Conservation (phyloP, 495 filamentous ascomycete genomes). For the Pyronema domesticum region DNA sequence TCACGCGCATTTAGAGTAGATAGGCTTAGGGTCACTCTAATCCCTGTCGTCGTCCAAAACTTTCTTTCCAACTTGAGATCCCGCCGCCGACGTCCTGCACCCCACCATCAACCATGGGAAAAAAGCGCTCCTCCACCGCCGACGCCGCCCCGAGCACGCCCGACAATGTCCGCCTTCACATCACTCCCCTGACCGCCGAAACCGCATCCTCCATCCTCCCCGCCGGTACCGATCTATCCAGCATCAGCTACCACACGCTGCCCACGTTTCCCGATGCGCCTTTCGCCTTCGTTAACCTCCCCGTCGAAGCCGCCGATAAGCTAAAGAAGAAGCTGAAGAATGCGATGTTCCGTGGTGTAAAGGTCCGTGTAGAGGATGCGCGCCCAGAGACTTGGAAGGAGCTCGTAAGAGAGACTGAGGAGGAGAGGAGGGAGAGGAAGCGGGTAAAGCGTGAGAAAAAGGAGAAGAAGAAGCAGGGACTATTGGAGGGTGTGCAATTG, state of each 20-base stretch:
- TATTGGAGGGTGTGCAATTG: constrained; percentile 53
- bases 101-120: not conserved
- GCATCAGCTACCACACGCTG: constrained; percentile 67
- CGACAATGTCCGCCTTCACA: constrained; percentile 46
- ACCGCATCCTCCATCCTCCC: constrained; percentile 53
- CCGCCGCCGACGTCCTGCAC: no score
- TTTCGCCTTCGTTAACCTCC: constrained; percentile 79
- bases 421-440: constrained; percentile 25
- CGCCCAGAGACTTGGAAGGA: constrained; percentile 31
- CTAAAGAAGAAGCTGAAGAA: constrained; percentile 88
- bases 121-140: not conserved
- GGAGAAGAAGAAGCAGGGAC: constrained; percentile 42
- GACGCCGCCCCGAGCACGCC: not conserved
- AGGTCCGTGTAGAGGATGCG: constrained; percentile 67
- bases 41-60: no score
- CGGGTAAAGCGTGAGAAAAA: constrained; percentile 34
- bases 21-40: no score
- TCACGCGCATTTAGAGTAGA: no score
- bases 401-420: constrained; percentile 25
- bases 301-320: constrained; percentile 63
- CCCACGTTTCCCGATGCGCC: constrained; percentile 73
- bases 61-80: no score
- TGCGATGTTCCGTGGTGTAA: constrained; percentile 62
- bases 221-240: constrained; percentile 37
- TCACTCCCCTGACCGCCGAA: constrained; percentile 61